These are phyloP conservation scores for Hansenula sp. DNA, from an alignment of 1,139 yeast species.

Conservation along the genomic window DNA sequence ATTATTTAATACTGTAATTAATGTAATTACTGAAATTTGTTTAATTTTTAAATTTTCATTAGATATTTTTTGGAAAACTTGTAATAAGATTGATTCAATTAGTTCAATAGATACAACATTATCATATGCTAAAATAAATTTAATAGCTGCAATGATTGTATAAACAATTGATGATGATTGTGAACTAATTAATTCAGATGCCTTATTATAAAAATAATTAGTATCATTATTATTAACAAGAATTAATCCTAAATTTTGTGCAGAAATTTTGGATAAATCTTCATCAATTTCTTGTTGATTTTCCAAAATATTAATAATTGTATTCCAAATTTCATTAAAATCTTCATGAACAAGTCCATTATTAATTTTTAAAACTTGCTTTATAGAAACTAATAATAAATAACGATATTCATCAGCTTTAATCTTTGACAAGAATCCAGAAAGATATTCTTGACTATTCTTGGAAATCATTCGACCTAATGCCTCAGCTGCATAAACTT, in stretches of 20 bases:
- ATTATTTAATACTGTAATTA: constrained; percentile 59
- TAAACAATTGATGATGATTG: constrained; percentile 14
- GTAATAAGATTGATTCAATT: constrained; percentile 17
- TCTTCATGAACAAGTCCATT: constrained; percentile 13
- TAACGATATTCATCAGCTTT: constrained; percentile 24
- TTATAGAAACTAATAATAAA: constrained; percentile 34
- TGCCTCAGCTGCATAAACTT: constrained; percentile 46
- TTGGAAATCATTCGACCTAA: constrained; percentile 46
- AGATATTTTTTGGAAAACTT: constrained; percentile 30
- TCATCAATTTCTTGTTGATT: constrained; percentile 21
- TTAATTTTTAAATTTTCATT: constrained; percentile 35
- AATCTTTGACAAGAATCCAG: constrained; percentile 29
- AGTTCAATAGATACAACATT: constrained; percentile 18
- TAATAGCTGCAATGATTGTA: constrained; percentile 31
- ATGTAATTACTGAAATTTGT: constrained; percentile 55
- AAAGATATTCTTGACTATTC: constrained; percentile 32
- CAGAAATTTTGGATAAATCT: constrained; percentile 26
- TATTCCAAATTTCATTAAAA: constrained; percentile 19
- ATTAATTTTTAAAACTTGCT: constrained; percentile 31
- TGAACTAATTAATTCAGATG: constrained; percentile 14
- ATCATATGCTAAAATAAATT: constrained; percentile 26
- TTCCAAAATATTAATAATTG: constrained; percentile 12
- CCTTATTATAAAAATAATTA: constrained; percentile 18
- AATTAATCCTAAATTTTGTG: constrained; percentile 34
- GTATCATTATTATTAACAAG: constrained; percentile 19